Evolutionary conservation across 1,284 basidiomycete genomes (phyloP), one percentile per base, ranked within the genome.

Genomic region (Porogramme epimiltina): DNA sequence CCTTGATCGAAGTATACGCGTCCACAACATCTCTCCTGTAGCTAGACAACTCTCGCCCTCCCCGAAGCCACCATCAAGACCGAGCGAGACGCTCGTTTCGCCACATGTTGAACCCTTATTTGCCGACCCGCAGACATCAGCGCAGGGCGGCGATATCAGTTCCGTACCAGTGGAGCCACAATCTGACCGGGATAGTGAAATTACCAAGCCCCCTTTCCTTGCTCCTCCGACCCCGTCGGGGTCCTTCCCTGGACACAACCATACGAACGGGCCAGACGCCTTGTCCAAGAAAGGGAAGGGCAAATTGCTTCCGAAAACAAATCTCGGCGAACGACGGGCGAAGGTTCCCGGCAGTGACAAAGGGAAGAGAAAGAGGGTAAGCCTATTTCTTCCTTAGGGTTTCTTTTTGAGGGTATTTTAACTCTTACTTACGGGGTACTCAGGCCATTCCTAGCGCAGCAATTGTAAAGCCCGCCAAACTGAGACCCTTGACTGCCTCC

Each of bases 401-500:
- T 42, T 40, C 28, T 8, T 13, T 31, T 6, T 8, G 28, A 31
- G 20, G 23, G 15, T 23, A 18, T 44, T 23, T 16, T 33, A 52
- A 50, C 49, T 49, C 52, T 47, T 50, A n/a, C n/a, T n/a, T n/a
- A n/a, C n/a, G n/a, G n/a, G n/a, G n/a, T n/a, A n/a, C n/a, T n/a
- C n/a, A 58, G 57, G 49, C 53, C 33, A 45, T 43, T 39, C 45
- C 57, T n/a, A 36, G 42, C 37, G 51, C 54, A 47, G 51, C 46
- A 33, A 55, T 55, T 41, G 47, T 49, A 34, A 62, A 62, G 20
- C 43, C 53, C 41, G 58, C 53, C 33, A 65, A 60, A 55, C 54
- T 56, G 31, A 59, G 56, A 49, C 45, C 57, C 3, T 47, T 51
- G 43, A 47, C 56, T 38, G 44, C 51, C 42, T 50, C 54, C 36